phyloP scores from a whole-genome alignment of 768 basidiomycete genomes.

The Cyclocybe cylindracea region DNA sequence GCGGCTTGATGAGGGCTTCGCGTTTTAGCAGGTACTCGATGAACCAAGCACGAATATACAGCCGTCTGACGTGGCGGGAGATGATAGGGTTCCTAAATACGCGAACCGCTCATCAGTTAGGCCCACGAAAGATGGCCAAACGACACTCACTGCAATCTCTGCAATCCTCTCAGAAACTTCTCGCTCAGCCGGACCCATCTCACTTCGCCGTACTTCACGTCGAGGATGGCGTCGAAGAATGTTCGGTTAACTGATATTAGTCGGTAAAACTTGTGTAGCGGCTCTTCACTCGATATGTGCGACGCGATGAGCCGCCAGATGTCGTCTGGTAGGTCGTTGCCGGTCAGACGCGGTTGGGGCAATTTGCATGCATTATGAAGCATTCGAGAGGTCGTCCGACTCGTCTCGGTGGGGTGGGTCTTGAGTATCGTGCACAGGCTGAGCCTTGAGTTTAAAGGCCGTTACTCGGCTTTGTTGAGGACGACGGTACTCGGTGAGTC shows the following conservation, averaged over 20 bases:
- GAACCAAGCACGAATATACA: constrained; percentile 42
- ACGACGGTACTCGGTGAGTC: no score
- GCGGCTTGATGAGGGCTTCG: constrained; percentile 13
- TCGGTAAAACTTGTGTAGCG: background rate
- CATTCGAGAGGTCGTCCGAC: no score
- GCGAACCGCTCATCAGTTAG: background rate
- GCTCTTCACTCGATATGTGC: constrained; percentile 13
- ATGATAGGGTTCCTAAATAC: constrained; percentile 28
- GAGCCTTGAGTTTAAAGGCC: no score
- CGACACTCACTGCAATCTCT: constrained; percentile 29
- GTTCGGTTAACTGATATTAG: constrained; percentile 35
- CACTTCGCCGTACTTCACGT: constrained; percentile 29
- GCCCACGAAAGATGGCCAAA: background rate
- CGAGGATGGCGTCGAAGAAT: constrained; percentile 30
- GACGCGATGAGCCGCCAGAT: constrained; percentile 32
- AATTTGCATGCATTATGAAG: background rate
- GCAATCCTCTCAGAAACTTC: constrained; percentile 24
- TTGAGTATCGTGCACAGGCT: no score
- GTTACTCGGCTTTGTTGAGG: no score
- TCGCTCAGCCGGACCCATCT: constrained; percentile 32
- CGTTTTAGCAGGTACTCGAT: constrained; percentile 32
- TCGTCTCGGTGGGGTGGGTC: no score
- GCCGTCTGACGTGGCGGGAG: constrained; percentile 31
- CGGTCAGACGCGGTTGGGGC: constrained; percentile 5
- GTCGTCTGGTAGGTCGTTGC: constrained; percentile 29